Evolutionary conservation across 2,329 filamentous ascomycete species (phyloP).

Genomic region (Gnomoniopsis sp.): DNA sequence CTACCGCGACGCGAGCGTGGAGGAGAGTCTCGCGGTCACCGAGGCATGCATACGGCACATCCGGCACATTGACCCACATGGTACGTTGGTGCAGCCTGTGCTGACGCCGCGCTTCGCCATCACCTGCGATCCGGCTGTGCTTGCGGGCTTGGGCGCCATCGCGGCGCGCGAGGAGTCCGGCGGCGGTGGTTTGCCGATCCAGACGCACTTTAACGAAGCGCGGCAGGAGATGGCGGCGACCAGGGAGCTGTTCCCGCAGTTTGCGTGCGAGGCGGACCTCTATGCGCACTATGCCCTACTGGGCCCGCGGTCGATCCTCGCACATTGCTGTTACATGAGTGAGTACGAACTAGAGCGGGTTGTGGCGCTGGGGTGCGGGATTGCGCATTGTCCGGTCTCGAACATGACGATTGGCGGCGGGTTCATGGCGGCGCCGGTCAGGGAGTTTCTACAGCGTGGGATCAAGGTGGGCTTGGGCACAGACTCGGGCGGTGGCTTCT

Average conservation of each 20-base stretch:
- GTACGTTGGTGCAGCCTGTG: constrained; percentile 44
- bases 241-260: constrained; percentile 50
- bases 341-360: constrained; percentile 52
- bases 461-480: constrained; percentile 67
- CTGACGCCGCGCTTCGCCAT: constrained; percentile 61
- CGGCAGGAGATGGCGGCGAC: constrained; percentile 57
- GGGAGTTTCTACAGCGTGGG: constrained; percentile 52
- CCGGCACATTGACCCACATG: constrained; percentile 38
- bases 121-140: constrained; percentile 51
- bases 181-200: constrained; percentile 56
- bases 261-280: constrained; percentile 55
- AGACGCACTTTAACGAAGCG: constrained; percentile 67
- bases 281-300: constrained; percentile 56
- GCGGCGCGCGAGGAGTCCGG: constrained; percentile 41
- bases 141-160: constrained; percentile 53
- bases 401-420: constrained; percentile 62
- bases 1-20: constrained; percentile 44
- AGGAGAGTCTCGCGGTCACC: constrained; percentile 48
- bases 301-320: constrained; percentile 54
- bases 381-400: constrained; percentile 62
- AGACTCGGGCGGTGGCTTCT: constrained; percentile 61
- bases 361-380: constrained; percentile 46
- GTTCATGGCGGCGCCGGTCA: constrained; percentile 59
- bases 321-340: constrained; percentile 62
- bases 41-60: constrained; percentile 46